Percentiles rank a stretch among this genome's conserved stretches.
Conservation (phyloP, 257 asterid genomes). For the Lycium barbarum region DNA sequence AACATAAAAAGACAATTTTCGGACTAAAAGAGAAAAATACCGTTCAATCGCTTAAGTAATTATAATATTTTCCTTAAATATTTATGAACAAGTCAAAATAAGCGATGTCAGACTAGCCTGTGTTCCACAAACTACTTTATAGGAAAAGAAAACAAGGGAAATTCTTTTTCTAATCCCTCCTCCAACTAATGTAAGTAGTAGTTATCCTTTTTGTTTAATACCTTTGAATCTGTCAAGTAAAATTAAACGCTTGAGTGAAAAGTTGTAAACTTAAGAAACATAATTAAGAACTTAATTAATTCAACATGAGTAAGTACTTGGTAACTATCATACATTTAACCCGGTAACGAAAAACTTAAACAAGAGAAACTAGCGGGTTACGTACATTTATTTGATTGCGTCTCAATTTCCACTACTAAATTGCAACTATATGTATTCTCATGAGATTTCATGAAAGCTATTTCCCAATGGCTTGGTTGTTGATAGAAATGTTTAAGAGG, state of each 20-base stretch:
- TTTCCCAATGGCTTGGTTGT: background rate
- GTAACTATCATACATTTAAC: slow-evolving; percentile 10
- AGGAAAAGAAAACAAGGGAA: background rate
- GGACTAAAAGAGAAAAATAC: background rate
- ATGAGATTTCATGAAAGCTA: background rate
- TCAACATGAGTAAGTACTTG: background rate
- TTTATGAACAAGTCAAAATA: background rate
- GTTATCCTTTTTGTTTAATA: background rate
- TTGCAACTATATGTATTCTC: background rate
- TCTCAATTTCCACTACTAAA: background rate
- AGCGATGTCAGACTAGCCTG: background rate
- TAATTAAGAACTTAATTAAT: background rate
- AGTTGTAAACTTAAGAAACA: background rate
- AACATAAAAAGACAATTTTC: background rate
- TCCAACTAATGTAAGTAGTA: background rate
- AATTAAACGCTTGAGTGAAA: background rate
- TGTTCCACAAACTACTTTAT: background rate
- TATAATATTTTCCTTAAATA: background rate
- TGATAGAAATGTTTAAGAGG: background rate
- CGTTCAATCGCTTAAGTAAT: background rate
- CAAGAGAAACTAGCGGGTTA: background rate
- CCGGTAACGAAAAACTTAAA: background rate
- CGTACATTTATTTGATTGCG: background rate
- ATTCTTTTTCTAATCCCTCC: background rate
- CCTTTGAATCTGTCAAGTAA: background rate